phyloP scores from a whole-genome alignment of 352 stramenopile genomes.

The Globisporangium acanthophoron region DNA sequence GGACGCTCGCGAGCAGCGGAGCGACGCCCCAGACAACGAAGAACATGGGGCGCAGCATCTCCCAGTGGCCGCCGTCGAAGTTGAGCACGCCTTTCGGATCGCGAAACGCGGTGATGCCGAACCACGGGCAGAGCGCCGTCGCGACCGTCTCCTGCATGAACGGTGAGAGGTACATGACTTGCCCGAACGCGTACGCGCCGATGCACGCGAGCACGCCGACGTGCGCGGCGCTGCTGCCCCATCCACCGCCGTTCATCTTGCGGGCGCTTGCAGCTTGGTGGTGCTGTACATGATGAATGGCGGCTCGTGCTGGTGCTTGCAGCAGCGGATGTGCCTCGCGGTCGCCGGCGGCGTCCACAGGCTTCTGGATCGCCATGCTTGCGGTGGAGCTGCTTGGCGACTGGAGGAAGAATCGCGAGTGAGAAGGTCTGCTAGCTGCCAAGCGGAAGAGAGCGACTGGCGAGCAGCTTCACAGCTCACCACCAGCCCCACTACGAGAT shows the following conservation, averaged over 20 bases:
- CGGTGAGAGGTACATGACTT: constrained; percentile 35
- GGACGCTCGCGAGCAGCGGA: constrained; percentile 31
- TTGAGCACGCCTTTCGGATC: constrained; percentile 10
- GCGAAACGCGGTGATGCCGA: constrained; percentile 15
- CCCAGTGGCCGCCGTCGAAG: constrained; percentile 28
- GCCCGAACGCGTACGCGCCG: constrained; percentile 30
- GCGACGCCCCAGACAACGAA: constrained; percentile 47
- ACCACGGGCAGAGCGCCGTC: constrained; percentile 22
- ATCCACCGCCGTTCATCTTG: neutral
- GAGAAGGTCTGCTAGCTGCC: neutral
- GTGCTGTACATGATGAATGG: neutral
- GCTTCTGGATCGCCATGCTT: neutral
- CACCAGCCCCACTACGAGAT: too few species aligned
- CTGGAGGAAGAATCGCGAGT: neutral
- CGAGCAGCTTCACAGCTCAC: neutral
- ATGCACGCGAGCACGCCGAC: constrained; percentile 30
- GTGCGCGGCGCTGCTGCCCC: constrained; percentile 16
- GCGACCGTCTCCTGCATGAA: constrained; percentile 27
- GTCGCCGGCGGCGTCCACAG: neutral
- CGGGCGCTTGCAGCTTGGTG: neutral
- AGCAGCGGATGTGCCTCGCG: neutral
- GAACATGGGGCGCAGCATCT: constrained; percentile 52
- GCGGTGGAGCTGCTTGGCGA: neutral
- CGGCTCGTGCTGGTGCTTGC: neutral
- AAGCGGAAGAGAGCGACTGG: neutral